Evolutionary conservation across 352 stramenopile genomes (phyloP).

Genomic region (Halophytophthora polymorphica): DNA sequence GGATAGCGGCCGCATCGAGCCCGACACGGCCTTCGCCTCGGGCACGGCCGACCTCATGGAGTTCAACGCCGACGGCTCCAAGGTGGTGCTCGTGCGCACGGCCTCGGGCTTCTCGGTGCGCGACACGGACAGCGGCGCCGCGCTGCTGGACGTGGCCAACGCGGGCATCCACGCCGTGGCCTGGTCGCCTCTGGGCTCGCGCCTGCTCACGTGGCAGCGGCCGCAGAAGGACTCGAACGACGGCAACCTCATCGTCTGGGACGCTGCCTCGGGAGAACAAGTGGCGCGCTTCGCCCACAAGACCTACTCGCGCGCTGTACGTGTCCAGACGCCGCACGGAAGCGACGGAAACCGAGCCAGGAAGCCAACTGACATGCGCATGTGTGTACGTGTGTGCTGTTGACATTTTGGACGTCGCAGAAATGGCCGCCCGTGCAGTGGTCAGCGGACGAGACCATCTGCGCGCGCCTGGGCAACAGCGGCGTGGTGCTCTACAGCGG

Average conservation of each 20-base stretch:
- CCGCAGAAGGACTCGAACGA: constrained; percentile 65
- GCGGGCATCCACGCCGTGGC: constrained; percentile 70
- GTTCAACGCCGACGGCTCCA: constrained; percentile 65
- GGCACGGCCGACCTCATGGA: constrained; percentile 64
- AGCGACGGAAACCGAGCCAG: not conserved
- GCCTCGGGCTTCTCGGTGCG: constrained; percentile 64
- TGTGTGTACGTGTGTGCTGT: not conserved
- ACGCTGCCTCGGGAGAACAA: constrained; percentile 48
- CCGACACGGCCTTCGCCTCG: constrained; percentile 44
- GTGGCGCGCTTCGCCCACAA: constrained; percentile 86
- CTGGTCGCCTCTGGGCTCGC: constrained; percentile 79
- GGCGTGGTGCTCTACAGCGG: constrained; percentile 80
- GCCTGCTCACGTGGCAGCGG: constrained; percentile 88
- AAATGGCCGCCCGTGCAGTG: constrained; percentile 90
- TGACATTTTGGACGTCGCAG: constrained; percentile 18
- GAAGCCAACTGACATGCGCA: too few relatives aligned
- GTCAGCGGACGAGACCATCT: constrained; percentile 88
- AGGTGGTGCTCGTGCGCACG: constrained; percentile 62
- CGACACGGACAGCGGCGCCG: constrained; percentile 59
- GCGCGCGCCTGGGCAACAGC: constrained; percentile 69
- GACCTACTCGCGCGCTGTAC: constrained; percentile 73
- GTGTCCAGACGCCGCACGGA: constrained; percentile 8
- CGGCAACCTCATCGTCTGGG: constrained; percentile 87
- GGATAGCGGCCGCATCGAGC: constrained; percentile 44
- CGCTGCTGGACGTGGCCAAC: constrained; percentile 63